Percentiles rank a stretch among this genome's conserved stretches.
Conservation (phyloP, 495 filamentous ascomycete genomes). For the Aspergillus panamensis region DNA sequence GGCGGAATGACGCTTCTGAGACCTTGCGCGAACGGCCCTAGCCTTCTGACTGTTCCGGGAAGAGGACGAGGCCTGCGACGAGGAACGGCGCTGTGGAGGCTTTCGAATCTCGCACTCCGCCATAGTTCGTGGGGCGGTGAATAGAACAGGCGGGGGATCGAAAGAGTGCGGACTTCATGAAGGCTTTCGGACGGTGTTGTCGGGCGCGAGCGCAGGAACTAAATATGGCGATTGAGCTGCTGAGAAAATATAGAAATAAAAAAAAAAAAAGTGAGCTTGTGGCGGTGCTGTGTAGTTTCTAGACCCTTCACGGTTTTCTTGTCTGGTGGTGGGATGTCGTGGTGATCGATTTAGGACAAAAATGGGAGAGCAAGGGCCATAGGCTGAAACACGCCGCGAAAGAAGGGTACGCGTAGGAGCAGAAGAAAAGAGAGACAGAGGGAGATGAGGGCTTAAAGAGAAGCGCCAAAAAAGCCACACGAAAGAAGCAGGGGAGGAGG, state of each 20-base stretch:
- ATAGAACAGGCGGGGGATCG: constrained; percentile 25
- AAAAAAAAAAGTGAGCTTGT: background rate
- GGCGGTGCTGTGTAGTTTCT: background rate
- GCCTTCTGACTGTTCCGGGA: constrained; percentile 43
- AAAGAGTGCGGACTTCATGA: constrained; percentile 39
- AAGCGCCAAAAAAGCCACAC: constrained; percentile 3
- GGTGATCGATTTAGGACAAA: background rate
- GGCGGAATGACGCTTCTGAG: constrained; percentile 43
- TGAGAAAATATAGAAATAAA: background rate
- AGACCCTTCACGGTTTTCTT: background rate
- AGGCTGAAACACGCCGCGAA: background rate
- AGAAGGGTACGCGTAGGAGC: background rate
- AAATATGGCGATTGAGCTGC: too few species aligned
- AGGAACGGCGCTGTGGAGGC: constrained; percentile 37
- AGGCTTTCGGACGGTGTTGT: constrained; percentile 24
- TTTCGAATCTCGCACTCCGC: constrained; percentile 37
- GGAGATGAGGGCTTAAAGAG: background rate
- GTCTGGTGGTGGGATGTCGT: background rate
- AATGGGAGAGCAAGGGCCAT: too few species aligned
- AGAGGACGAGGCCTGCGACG: constrained; percentile 43
- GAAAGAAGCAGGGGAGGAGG: constrained; percentile 1
- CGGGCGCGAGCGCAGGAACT: background rate
- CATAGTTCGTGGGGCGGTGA: constrained; percentile 41
- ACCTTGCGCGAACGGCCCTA: constrained; percentile 32
- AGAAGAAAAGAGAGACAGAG: constrained; percentile 1